A percentile compares a stretch with the other conserved stretches of the same genome.
phyloP scores from a whole-genome alignment of 2,329 filamentous ascomycete genomes.

The Bisporella sp. region DNA sequence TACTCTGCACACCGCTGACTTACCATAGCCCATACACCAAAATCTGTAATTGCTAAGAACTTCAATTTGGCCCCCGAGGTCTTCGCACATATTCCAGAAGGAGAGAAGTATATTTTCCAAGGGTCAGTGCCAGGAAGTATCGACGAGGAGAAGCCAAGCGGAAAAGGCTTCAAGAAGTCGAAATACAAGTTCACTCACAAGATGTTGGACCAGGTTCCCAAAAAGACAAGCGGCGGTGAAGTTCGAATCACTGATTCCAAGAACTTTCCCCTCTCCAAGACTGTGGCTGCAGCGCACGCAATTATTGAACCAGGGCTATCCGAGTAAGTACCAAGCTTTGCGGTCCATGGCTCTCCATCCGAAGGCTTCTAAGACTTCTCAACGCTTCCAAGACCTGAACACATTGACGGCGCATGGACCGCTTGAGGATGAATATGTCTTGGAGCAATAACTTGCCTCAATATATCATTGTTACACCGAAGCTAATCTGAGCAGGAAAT shows the following conservation, averaged over 20 bases:
- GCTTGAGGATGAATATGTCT: too few relatives aligned
- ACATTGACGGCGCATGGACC: too few relatives aligned
- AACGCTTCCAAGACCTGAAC: too few relatives aligned
- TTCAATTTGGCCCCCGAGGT: conserved; percentile 65
- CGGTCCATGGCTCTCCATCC: too few relatives aligned
- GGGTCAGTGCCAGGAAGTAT: conserved; percentile 59
- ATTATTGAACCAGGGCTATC: conserved; percentile 50
- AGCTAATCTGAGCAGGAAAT: conserved; percentile 34
- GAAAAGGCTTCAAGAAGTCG: conserved; percentile 57
- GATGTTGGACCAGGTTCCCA: conserved; percentile 63
- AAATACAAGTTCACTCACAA: conserved; percentile 64
- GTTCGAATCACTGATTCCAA: conserved; percentile 68
- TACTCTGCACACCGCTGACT: background rate
- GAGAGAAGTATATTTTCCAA: conserved; percentile 73
- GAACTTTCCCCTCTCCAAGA: conserved; percentile 69
- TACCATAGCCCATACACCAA: conserved; percentile 52
- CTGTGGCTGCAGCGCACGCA: conserved; percentile 65
- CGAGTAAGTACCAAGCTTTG: background rate
- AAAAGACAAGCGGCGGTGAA: conserved; percentile 57
- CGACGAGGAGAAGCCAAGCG: conserved; percentile 54
- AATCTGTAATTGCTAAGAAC: conserved; percentile 66
- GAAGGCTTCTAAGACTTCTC: too few relatives aligned
- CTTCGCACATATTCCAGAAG: conserved; percentile 58
- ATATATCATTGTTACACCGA: too few relatives aligned
- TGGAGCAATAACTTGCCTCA: too few relatives aligned